Percentiles rank a stretch among this genome's conserved stretches.
Conservation (phyloP, 805 yeast genomes). For the Candida taoyuanica region DNA sequence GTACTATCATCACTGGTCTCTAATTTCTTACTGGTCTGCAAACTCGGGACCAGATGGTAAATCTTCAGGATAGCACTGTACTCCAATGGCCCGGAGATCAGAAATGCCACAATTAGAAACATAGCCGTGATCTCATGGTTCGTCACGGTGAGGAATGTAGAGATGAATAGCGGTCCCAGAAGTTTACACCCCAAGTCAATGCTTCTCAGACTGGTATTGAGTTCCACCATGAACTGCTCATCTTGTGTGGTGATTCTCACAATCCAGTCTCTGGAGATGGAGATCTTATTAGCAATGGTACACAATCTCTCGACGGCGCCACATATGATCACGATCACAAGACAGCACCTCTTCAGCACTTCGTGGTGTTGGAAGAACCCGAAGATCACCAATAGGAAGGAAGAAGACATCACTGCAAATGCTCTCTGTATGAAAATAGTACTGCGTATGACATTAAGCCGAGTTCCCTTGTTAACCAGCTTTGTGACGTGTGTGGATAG, state of each 20-base stretch:
- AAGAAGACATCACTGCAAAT: conserved; percentile 16
- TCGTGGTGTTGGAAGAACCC: conserved; percentile 9
- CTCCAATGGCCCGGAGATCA: conserved; percentile 30
- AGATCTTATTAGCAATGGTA: conserved; percentile 32
- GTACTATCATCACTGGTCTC: background rate
- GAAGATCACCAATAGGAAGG: conserved; percentile 11
- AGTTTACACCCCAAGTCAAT: conserved; percentile 36
- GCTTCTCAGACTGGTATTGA: conserved; percentile 34
- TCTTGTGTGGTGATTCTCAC: conserved; percentile 31
- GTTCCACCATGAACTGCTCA: conserved; percentile 20
- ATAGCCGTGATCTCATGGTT: conserved; percentile 25
- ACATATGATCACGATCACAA: conserved; percentile 23
- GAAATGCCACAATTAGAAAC: conserved; percentile 28
- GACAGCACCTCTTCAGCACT: conserved; percentile 7
- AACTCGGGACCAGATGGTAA: conserved; percentile 28
- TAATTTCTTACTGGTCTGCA: background rate
- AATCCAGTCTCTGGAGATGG: conserved; percentile 39
- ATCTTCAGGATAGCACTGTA: conserved; percentile 31
- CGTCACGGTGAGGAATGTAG: conserved; percentile 27
- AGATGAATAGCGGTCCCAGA: conserved; percentile 34
- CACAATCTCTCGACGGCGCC: conserved; percentile 34
- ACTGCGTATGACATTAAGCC: conserved; percentile 29
- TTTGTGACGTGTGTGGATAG: conserved; percentile 28
- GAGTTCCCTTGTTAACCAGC: conserved; percentile 26
- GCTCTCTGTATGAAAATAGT: conserved; percentile 29